These are phyloP conservation scores for Capronia americana DNA, from an alignment of 2,329 filamentous ascomycete species.

Conservation along the genomic window DNA sequence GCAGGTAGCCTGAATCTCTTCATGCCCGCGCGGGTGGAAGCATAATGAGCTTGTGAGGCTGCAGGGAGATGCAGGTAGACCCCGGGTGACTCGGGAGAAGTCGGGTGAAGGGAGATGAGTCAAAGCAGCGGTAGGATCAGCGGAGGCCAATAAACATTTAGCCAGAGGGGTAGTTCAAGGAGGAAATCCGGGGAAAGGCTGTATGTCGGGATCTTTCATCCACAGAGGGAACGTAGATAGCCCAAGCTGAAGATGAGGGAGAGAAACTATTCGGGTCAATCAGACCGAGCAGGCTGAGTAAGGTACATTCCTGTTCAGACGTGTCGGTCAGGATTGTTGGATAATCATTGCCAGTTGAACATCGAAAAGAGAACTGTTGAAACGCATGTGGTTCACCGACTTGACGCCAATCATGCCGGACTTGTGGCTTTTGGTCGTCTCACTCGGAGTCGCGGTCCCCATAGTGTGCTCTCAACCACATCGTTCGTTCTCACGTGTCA, in stretches of 20 bases:
- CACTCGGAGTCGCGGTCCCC: not conserved
- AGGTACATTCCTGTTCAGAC: slow-evolving; percentile 3
- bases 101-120: slow-evolving; percentile 12
- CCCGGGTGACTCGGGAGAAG: slow-evolving; percentile 11
- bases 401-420: slow-evolving; percentile 7
- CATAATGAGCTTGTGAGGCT: not conserved
- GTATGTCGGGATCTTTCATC: not conserved
- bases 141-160: slow-evolving; percentile 1
- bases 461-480: not conserved
- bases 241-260: not conserved
- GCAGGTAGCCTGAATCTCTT: slow-evolving; percentile 10
- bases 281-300: slow-evolving; percentile 28
- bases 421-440: not conserved
- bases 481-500: not conserved
- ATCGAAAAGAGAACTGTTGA: slow-evolving; percentile 20
- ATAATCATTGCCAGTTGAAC: slow-evolving; percentile 7
- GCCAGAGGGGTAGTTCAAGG: not conserved
- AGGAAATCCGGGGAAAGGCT: slow-evolving; percentile 19
- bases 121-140: slow-evolving; percentile 11
- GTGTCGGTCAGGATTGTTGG: slow-evolving; percentile 7
- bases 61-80: slow-evolving; percentile 6
- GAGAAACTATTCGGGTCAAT: slow-evolving; percentile 23
- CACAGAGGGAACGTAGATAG: not conserved
- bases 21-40: slow-evolving; percentile 20
- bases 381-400: slow-evolving; percentile 19